phyloP scores from a whole-genome alignment of 352 stramenopile genomes.

The Phytophthora uliginosa region DNA sequence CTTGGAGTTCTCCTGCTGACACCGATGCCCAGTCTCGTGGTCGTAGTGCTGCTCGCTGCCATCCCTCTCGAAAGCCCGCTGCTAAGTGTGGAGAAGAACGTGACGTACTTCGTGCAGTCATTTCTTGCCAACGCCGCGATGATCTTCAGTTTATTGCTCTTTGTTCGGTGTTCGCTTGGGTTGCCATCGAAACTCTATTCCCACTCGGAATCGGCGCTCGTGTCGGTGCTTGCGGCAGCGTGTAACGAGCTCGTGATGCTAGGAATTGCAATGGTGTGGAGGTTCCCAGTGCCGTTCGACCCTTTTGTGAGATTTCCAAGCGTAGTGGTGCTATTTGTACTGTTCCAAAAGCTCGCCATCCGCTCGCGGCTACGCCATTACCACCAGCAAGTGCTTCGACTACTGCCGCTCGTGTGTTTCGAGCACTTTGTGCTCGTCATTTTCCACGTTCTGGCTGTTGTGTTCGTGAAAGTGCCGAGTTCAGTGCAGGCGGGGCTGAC shows the following conservation, averaged over 20 bases:
- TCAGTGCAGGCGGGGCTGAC: constrained; percentile 16
- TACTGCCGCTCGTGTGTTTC: neutral
- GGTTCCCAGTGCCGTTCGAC: constrained; percentile 26
- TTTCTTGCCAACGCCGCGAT: constrained; percentile 18
- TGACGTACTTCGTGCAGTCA: constrained; percentile 19
- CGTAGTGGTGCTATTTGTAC: neutral
- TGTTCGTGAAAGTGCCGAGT: constrained; percentile 15
- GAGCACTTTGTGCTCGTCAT: constrained; percentile 28
- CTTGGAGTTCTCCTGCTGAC: constrained; percentile 24
- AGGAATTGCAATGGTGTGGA: constrained; percentile 13
- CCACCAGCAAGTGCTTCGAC: neutral
- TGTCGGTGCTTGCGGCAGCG: constrained; percentile 5
- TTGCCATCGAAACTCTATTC: constrained; percentile 17
- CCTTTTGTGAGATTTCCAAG: neutral
- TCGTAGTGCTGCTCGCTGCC: constrained; percentile 10
- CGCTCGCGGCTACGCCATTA: neutral
- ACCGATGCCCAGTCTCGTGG: constrained; percentile 15
- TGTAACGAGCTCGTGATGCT: constrained; percentile 21
- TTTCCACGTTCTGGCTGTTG: constrained; percentile 26
- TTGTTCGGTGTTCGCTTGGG: constrained; percentile 20
- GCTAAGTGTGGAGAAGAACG: neutral
- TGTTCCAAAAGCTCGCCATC: neutral
- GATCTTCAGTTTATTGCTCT: constrained; percentile 16
- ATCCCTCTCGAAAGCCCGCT: constrained; percentile 22
- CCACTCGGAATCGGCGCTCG: constrained; percentile 14